Conservation (phyloP, 257 asterid species). For the Solanum habrochaites region DNA sequence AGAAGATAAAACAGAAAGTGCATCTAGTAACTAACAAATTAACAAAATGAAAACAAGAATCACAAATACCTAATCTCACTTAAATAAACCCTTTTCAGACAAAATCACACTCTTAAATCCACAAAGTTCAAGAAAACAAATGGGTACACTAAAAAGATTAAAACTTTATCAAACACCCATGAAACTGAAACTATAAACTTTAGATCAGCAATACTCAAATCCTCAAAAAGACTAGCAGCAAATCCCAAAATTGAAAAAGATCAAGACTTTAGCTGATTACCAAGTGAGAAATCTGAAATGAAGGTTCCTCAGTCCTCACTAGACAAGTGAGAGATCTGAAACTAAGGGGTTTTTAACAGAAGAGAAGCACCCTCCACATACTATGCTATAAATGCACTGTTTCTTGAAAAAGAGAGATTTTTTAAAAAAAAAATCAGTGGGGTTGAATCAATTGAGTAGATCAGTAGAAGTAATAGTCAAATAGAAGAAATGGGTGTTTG, state of each 20-base stretch:
- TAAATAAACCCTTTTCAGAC: background rate
- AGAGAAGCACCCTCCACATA: background rate
- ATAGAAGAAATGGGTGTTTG: background rate
- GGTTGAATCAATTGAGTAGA: background rate
- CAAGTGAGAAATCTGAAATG: background rate
- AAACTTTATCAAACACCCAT: background rate
- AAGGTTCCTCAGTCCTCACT: background rate
- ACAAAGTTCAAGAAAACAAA: background rate
- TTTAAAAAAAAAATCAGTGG: background rate
- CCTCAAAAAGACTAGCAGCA: background rate
- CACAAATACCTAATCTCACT: background rate
- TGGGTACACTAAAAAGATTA: background rate
- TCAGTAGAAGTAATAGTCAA: background rate
- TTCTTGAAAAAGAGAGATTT: background rate
- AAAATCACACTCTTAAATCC: background rate
- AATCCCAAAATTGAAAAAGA: background rate
- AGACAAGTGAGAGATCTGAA: background rate
- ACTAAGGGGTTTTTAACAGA: background rate
- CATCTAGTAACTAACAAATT: background rate
- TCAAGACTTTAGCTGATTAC: background rate
- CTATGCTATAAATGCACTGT: background rate
- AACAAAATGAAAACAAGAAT: background rate
- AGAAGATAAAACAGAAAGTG: background rate
- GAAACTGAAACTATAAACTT: background rate
- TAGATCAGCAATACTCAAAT: background rate